A percentile compares a stretch with the other conserved stretches of the same genome.
phyloP scores from a whole-genome alignment of 2,329 filamentous ascomycete species.

The Neocatenulostroma microsporum region DNA sequence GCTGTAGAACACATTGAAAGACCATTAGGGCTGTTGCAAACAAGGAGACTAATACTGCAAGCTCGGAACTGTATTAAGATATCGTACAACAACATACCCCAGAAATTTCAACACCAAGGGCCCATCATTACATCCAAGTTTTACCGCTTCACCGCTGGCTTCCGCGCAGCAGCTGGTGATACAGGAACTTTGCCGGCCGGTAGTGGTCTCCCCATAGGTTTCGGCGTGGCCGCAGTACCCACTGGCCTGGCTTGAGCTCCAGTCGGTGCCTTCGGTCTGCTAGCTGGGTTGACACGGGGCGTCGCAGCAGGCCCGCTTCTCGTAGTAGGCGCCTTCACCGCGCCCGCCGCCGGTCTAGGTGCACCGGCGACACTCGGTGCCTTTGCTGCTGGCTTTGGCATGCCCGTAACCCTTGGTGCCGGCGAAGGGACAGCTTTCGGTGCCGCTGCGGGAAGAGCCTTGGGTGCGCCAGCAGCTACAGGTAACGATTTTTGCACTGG shows the following conservation, averaged over 20 bases:
- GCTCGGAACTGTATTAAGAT: too few species aligned
- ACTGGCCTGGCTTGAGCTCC: slow-evolving; percentile 1
- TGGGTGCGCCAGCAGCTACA: not conserved
- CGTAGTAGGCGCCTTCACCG: slow-evolving; percentile 7
- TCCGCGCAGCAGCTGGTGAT: slow-evolving; percentile 11
- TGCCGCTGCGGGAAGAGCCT: not conserved
- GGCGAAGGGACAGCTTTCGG: slow-evolving; percentile 1
- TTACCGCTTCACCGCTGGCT: slow-evolving; percentile 8
- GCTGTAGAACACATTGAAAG: too few species aligned
- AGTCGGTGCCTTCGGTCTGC: slow-evolving; percentile 10
- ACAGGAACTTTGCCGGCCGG: slow-evolving; percentile 11
- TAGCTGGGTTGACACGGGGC: slow-evolving; percentile 15
- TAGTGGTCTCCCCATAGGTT: slow-evolving; percentile 2
- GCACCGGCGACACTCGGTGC: not conserved
- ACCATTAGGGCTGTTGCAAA: too few species aligned
- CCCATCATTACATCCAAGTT: too few species aligned
- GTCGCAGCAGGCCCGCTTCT: slow-evolving; percentile 6
- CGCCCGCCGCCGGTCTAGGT: slow-evolving; percentile 6
- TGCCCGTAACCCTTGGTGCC: not conserved
- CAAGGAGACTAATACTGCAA: too few species aligned
- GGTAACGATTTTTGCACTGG: slow-evolving; percentile 3
- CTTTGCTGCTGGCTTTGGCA: slow-evolving; percentile 3
- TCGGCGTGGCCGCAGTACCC: slow-evolving; percentile 1
- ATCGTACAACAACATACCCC: too few species aligned
- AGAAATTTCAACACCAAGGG: too few species aligned